A percentile compares a stretch with the other conserved stretches of the same genome.
Evolutionary conservation across 148 eudicot genomes (phyloP).

Genomic region (Cornus kousa): DNA sequence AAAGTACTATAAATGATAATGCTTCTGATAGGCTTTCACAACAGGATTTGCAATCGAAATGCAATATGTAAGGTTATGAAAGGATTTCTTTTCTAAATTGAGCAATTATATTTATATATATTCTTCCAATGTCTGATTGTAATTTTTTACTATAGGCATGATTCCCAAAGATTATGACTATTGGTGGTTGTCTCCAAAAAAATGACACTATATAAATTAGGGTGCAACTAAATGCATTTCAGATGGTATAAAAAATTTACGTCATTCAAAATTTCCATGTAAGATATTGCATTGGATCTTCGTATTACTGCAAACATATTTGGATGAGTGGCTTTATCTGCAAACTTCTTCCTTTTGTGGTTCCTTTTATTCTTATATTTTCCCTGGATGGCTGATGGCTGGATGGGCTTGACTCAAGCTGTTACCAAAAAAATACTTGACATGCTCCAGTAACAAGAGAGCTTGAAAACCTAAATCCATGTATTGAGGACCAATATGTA

Average conservation of each 20-base stretch:
- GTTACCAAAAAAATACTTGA: not conserved
- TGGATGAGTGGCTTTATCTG: not conserved
- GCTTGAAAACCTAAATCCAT: not conserved
- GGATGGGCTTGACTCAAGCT: not conserved
- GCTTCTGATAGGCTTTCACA: constrained; percentile 16
- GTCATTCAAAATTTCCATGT: not conserved
- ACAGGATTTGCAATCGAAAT: constrained; percentile 23
- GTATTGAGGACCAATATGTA: not conserved
- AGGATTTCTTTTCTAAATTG: no score
- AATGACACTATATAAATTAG: not conserved
- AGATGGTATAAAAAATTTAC: not conserved
- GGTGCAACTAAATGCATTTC: not conserved
- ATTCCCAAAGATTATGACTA: no score
- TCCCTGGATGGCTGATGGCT: no score
- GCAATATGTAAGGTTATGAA: constrained; percentile 26
- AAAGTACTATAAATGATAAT: constrained; percentile 11
- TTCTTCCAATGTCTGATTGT: not conserved
- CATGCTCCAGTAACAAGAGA: not conserved
- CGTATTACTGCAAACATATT: not conserved
- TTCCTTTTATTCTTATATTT: no score
- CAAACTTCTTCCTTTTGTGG: not conserved
- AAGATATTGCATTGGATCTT: not conserved
- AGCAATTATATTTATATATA: not conserved
- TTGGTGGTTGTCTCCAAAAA: not conserved
- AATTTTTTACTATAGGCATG: no score